These are phyloP conservation scores for Chaetoscypha palmicola DNA, from an alignment of 2,329 filamentous ascomycete genomes.

Conservation along the genomic window DNA sequence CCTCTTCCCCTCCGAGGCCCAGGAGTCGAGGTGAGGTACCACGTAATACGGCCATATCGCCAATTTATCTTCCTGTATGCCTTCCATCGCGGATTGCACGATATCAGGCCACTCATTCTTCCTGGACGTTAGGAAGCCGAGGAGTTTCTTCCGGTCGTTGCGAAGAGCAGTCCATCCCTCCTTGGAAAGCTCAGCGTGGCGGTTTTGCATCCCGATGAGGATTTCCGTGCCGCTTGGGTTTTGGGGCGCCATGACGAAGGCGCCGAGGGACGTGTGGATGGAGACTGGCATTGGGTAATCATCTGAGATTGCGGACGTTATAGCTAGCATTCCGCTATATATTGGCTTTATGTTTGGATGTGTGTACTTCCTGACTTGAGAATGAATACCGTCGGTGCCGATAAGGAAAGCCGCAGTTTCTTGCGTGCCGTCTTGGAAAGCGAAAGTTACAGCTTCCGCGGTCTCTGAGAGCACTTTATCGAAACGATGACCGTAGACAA, in stretches of 20 bases:
- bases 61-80: constrained; percentile 29
- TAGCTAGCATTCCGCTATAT: constrained; percentile 42
- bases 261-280: constrained; percentile 28
- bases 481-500: constrained; percentile 43
- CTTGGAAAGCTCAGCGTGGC: constrained; percentile 32
- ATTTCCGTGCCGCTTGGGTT: constrained; percentile 40
- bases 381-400: constrained; percentile 53
- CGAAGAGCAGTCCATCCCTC: constrained; percentile 36
- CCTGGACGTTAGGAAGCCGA: constrained; percentile 31
- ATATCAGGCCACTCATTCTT: constrained; percentile 30
- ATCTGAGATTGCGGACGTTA: constrained; percentile 21
- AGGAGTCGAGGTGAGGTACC: constrained; percentile 35
- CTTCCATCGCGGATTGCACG: constrained; percentile 31
- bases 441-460: constrained; percentile 35
- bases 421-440: constrained; percentile 39
- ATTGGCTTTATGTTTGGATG: constrained; percentile 40
- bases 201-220: constrained; percentile 39
- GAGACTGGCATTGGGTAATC: constrained; percentile 3
- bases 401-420: constrained; percentile 38
- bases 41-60: constrained; percentile 39
- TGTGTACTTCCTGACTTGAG: constrained; percentile 43
- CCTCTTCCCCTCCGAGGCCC: constrained; percentile 30
- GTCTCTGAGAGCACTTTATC: constrained; percentile 35
- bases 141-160: constrained; percentile 32
- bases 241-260: constrained; percentile 44